Conservation (phyloP, 2,329 filamentous ascomycete genomes). For the Aureobasidium sp. region DNA sequence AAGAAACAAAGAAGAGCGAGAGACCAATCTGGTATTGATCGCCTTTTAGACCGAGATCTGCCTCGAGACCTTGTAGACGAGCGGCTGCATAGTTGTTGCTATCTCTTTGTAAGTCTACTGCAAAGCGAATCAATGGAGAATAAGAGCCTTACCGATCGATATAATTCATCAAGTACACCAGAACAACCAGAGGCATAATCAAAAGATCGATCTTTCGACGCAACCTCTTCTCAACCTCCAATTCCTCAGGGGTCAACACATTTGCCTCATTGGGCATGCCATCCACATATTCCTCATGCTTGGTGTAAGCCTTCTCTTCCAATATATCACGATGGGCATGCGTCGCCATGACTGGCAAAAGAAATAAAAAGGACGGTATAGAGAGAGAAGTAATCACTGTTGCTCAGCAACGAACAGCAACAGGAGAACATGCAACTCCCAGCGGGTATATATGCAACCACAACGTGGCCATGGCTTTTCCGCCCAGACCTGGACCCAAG, state of each 20-base stretch:
- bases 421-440: neutral
- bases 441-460: neutral
- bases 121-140: neutral
- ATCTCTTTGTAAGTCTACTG: neutral
- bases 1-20: conserved; percentile 6
- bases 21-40: conserved; percentile 54
- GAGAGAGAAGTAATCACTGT: neutral
- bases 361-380: neutral
- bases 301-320: conserved; percentile 3
- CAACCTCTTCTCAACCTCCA: conserved; percentile 44
- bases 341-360: neutral
- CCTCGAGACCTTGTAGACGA: conserved; percentile 54
- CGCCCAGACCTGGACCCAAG: conserved; percentile 5
- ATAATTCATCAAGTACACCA: conserved; percentile 70
- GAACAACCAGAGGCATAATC: conserved; percentile 59
- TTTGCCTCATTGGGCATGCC: neutral
- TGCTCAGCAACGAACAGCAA: neutral
- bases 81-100: conserved; percentile 57
- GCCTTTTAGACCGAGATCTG: conserved; percentile 47
- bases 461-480: conserved; percentile 6
- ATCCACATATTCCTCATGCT: neutral
- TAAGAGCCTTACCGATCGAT: conserved; percentile 35
- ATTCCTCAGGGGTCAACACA: conserved; percentile 23
- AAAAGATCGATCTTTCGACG: conserved; percentile 62
- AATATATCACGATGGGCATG: neutral